Percentiles rank a stretch among this genome's conserved stretches.
These are phyloP conservation scores for Hansfordia pulvinata DNA, from an alignment of 2,329 filamentous ascomycete species.

Conservation along the genomic window DNA sequence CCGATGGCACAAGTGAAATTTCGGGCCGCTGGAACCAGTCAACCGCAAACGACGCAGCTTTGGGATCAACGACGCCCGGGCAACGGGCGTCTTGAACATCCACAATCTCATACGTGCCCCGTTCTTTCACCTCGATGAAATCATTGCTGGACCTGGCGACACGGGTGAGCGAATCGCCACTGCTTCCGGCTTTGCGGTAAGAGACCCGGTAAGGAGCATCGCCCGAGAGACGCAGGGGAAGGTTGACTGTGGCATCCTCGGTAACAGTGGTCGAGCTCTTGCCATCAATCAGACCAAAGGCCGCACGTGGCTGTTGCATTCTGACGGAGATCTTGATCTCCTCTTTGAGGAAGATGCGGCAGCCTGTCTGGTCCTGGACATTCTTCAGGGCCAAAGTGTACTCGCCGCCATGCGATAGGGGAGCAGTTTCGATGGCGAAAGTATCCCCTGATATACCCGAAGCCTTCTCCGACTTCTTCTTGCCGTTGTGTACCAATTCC, in stretches of 20 bases:
- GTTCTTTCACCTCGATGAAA: slow-evolving; percentile 46
- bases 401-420: slow-evolving; percentile 69
- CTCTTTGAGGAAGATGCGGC: slow-evolving; percentile 74
- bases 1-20: slow-evolving; percentile 51
- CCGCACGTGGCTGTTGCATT: slow-evolving; percentile 73
- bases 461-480: slow-evolving; percentile 55
- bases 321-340: slow-evolving; percentile 77
- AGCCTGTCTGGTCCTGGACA: slow-evolving; percentile 75
- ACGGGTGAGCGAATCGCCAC: slow-evolving; percentile 18
- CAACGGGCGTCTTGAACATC: slow-evolving; percentile 70
- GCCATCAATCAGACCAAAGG: slow-evolving; percentile 77
- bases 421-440: slow-evolving; percentile 63
- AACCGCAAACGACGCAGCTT: slow-evolving; percentile 64
- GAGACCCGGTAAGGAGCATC: slow-evolving; percentile 72
- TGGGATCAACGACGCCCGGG: slow-evolving; percentile 63
- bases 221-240: slow-evolving; percentile 78
- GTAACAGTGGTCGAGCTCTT: slow-evolving; percentile 62
- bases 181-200: slow-evolving; percentile 55
- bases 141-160: slow-evolving; percentile 43
- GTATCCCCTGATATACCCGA: slow-evolving; percentile 47
- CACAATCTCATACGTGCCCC: slow-evolving; percentile 69
- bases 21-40: slow-evolving; percentile 75
- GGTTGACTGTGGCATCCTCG: slow-evolving; percentile 56
- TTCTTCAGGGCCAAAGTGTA: slow-evolving; percentile 78
- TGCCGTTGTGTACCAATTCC: slow-evolving; percentile 82